phyloP scores from a whole-genome alignment of 2,329 filamentous ascomycete species.

The Penicillium sp. region DNA sequence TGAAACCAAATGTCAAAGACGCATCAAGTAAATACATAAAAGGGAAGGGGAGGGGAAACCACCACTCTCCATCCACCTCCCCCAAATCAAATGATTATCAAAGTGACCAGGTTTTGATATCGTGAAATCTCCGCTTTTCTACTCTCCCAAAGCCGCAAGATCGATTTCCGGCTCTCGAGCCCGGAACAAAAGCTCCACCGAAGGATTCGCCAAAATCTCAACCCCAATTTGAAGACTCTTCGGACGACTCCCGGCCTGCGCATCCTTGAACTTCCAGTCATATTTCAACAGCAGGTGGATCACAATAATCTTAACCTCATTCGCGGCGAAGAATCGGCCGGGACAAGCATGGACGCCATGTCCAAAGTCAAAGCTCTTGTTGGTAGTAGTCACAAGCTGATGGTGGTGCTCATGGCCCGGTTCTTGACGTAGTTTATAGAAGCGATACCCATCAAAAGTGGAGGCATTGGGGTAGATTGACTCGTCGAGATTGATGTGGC shows the following conservation, averaged over 20 bases:
- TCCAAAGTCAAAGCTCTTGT: slow-evolving; percentile 31
- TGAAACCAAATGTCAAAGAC: too few species aligned
- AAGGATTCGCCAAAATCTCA: slow-evolving; percentile 35
- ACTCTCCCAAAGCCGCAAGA: slow-evolving; percentile 14
- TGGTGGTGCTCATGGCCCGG: slow-evolving; percentile 26
- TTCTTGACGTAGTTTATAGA: slow-evolving; percentile 26
- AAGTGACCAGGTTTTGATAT: too few species aligned
- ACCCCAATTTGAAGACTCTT: slow-evolving; percentile 42
- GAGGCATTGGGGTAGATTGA: slow-evolving; percentile 23
- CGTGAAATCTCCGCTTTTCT: background rate
- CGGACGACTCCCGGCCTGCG: slow-evolving; percentile 27
- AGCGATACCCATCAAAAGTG: slow-evolving; percentile 31
- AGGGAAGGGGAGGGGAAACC: background rate
- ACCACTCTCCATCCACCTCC: background rate
- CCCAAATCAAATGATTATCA: background rate
- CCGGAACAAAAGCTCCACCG: slow-evolving; percentile 23
- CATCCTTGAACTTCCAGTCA: slow-evolving; percentile 43
- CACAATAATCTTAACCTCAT: slow-evolving; percentile 52
- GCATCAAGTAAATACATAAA: background rate
- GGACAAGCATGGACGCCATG: slow-evolving; percentile 40
- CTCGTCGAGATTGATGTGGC: slow-evolving; percentile 24
- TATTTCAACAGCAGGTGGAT: slow-evolving; percentile 49
- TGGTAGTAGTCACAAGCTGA: slow-evolving; percentile 28
- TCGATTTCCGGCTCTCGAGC: slow-evolving; percentile 23
- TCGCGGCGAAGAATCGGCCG: slow-evolving; percentile 52